Evolutionary conservation across 169 alveolate genomes (phyloP).

Genomic region (Eimeria maxima): DNA sequence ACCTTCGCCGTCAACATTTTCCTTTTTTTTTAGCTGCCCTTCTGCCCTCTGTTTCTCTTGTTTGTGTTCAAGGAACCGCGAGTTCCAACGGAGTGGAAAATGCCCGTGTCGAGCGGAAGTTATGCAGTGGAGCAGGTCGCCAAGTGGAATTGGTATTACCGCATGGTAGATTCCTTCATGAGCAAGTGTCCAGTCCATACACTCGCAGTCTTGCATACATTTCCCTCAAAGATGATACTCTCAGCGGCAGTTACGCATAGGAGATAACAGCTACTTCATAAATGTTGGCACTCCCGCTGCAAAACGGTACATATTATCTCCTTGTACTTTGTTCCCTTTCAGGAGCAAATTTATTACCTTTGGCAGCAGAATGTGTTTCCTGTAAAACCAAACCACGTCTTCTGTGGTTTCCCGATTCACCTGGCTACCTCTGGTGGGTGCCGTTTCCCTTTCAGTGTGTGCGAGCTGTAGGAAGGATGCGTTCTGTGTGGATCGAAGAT

Average conservation of each 20-base stretch:
- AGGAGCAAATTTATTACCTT: constrained; percentile 85
- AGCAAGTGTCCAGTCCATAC: background rate
- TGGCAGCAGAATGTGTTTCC: constrained; percentile 88
- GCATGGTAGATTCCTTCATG: constrained; percentile 79
- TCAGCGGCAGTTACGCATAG: background rate
- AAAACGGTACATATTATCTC: background rate
- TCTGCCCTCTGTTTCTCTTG: background rate
- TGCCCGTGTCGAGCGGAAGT: constrained; percentile 66
- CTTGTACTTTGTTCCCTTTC: background rate
- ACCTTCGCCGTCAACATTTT: background rate
- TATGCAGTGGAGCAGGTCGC: constrained; percentile 86
- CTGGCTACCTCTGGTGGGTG: constrained; percentile 85
- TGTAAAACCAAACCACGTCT: constrained; percentile 85
- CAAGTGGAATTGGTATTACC: constrained; percentile 88
- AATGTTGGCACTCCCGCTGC: background rate
- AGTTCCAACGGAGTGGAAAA: constrained; percentile 77
- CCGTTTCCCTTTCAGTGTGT: background rate
- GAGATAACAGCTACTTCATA: background rate
- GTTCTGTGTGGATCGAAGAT: background rate
- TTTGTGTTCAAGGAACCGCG: constrained; percentile 64
- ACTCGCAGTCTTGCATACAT: background rate
- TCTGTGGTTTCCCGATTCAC: constrained; percentile 88
- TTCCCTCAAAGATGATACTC: background rate
- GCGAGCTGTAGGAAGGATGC: background rate
- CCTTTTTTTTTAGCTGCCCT: background rate